Conservation (phyloP, 805 yeast genomes). For the Suhomyces xylopsoci region DNA sequence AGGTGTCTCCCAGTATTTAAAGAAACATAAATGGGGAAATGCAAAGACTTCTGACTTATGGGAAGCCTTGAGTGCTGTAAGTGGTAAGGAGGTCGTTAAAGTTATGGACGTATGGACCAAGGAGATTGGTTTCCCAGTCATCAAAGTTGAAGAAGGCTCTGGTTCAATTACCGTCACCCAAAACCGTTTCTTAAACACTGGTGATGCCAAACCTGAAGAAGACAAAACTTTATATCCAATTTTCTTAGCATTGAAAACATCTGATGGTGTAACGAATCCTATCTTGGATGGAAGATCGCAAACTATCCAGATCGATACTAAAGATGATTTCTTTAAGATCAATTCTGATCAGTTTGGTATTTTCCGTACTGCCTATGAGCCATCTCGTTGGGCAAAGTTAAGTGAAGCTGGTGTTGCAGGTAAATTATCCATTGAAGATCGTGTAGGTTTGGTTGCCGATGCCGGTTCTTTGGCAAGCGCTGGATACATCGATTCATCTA, state of each 20-base stretch:
- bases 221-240: slow-evolving; percentile 67
- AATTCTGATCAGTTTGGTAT: slow-evolving; percentile 75
- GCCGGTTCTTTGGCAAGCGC: slow-evolving; percentile 68
- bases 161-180: slow-evolving; percentile 58
- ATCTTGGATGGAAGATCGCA: slow-evolving; percentile 47
- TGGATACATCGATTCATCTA: slow-evolving; percentile 63
- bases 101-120: slow-evolving; percentile 83
- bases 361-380: slow-evolving; percentile 67
- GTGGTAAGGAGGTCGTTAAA: slow-evolving; percentile 67
- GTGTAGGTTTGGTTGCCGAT: slow-evolving; percentile 80
- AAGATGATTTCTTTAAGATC: slow-evolving; percentile 59
- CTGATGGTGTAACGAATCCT: slow-evolving; percentile 58
- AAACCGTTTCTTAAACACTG: slow-evolving; percentile 71
- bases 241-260: slow-evolving; percentile 62
- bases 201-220: slow-evolving; percentile 74
- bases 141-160: slow-evolving; percentile 57
- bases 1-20: slow-evolving; percentile 76
- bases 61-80: slow-evolving; percentile 65
- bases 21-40: slow-evolving; percentile 73
- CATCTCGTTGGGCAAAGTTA: slow-evolving; percentile 66
- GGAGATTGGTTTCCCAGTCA: slow-evolving; percentile 73
- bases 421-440: slow-evolving; percentile 67
- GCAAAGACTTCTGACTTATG: slow-evolving; percentile 76
- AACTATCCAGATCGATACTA: slow-evolving; percentile 37
- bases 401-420: slow-evolving; percentile 59